phyloP scores from a whole-genome alignment of 2,329 filamentous ascomycete species.

The Trichothecium sympodiale region DNA sequence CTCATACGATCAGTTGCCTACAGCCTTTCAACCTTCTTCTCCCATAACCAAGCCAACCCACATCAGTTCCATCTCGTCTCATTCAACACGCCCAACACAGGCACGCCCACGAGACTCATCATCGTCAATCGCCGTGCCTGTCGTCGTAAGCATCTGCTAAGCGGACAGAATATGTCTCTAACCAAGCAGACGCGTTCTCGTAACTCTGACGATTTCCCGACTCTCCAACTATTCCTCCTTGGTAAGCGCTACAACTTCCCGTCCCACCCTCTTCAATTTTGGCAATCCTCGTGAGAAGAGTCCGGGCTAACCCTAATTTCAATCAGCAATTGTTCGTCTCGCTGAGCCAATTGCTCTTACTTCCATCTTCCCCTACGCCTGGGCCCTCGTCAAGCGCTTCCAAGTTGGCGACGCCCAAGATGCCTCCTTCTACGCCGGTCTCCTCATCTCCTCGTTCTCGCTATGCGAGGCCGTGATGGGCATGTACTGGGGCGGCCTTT shows the following conservation, averaged over 20 bases:
- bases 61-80: neutral
- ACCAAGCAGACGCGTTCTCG: conserved; percentile 37
- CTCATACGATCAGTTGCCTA: neutral
- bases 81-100: conserved; percentile 7
- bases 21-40: neutral
- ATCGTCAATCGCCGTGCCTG: conserved; percentile 18
- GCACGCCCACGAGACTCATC: conserved; percentile 9
- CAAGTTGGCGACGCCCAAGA: conserved; percentile 59
- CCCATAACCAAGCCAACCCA: neutral
- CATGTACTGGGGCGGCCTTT: conserved; percentile 79
- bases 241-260: conserved; percentile 39
- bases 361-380: conserved; percentile 87
- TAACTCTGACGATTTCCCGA: conserved; percentile 67
- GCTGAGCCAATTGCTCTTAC: conserved; percentile 89
- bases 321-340: conserved; percentile 74
- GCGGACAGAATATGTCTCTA: conserved; percentile 38
- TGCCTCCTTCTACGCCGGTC: conserved; percentile 79
- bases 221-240: conserved; percentile 71
- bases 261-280: neutral
- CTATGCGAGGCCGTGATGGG: conserved; percentile 74
- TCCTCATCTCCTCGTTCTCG: conserved; percentile 79
- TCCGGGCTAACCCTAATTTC: conserved; percentile 7
- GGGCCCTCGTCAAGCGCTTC: conserved; percentile 70
- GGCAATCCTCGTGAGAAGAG: neutral
- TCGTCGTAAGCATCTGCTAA: conserved; percentile 32